Percentiles rank a stretch among this genome's conserved stretches.
Evolutionary conservation across 805 yeast genomes (phyloP).

Genomic region (Lachancea nothofagi): DNA sequence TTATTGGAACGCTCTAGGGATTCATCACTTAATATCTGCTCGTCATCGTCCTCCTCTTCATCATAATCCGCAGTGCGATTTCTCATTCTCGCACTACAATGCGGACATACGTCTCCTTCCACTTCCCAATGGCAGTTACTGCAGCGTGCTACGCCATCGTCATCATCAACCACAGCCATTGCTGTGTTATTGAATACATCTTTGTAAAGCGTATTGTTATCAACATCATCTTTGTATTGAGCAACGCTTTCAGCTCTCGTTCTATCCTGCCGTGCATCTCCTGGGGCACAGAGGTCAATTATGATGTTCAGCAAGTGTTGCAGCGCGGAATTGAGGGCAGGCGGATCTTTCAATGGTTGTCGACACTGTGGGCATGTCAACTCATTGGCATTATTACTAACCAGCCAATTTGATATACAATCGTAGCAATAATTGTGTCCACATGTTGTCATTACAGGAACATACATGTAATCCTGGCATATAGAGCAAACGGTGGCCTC

Average conservation of each 20-base stretch:
- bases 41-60: conserved; percentile 18
- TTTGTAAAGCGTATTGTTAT: conserved; percentile 40
- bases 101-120: conserved; percentile 57
- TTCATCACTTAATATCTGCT: conserved; percentile 28
- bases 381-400: conserved; percentile 35
- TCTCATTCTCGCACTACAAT: conserved; percentile 55
- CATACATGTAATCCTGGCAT: conserved; percentile 64
- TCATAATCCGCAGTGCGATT: conserved; percentile 15
- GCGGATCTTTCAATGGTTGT: conserved; percentile 40
- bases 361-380: conserved; percentile 70
- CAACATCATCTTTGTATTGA: conserved; percentile 39
- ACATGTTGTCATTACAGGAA: conserved; percentile 58
- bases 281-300: conserved; percentile 33
- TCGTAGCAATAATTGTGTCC: conserved; percentile 73
- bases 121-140: conserved; percentile 79
- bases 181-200: conserved; percentile 45
- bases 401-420: conserved; percentile 61
- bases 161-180: conserved; percentile 49
- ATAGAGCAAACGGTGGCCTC: conserved; percentile 46
- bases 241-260: conserved; percentile 29
- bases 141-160: conserved; percentile 72
- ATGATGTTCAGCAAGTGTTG: conserved; percentile 42
- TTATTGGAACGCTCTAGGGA: conserved; percentile 6
- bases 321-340: conserved; percentile 48
- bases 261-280: conserved; percentile 12